Percentiles rank a stretch among this genome's conserved stretches.
These are phyloP conservation scores for Cytospora chrysosperma DNA, from an alignment of 2,329 filamentous ascomycete genomes.

Conservation along the genomic window DNA sequence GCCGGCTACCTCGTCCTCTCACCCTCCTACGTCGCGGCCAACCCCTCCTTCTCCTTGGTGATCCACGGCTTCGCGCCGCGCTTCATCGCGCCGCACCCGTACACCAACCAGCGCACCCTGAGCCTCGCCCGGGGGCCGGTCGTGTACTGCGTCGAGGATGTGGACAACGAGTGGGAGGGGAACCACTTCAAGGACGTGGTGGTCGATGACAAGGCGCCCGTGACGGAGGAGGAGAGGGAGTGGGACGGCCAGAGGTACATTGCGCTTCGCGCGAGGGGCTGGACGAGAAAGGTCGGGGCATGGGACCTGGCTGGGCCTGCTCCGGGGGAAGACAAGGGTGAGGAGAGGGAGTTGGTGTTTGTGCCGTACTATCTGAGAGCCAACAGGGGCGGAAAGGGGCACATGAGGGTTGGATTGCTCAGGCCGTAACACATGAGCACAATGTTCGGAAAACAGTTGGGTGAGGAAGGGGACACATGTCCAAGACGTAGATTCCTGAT, in stretches of 20 bases:
- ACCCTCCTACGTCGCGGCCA: slow-evolving; percentile 38
- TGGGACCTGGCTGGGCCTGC: background rate
- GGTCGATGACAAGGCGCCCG: slow-evolving; percentile 27
- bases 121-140: slow-evolving; percentile 56
- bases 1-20: slow-evolving; percentile 52
- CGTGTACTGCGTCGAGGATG: slow-evolving; percentile 60
- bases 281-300: slow-evolving; percentile 13
- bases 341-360: slow-evolving; percentile 42
- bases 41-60: slow-evolving; percentile 44
- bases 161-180: slow-evolving; percentile 54
- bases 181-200: slow-evolving; percentile 54
- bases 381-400: slow-evolving; percentile 53
- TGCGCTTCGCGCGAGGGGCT: slow-evolving; percentile 28
- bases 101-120: slow-evolving; percentile 54
- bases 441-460: background rate
- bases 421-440: slow-evolving; percentile 17
- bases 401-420: slow-evolving; percentile 49
- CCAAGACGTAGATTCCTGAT: background rate
- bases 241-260: slow-evolving; percentile 32
- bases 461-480: background rate
- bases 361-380: slow-evolving; percentile 56
- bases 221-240: slow-evolving; percentile 28
- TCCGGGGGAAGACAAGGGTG: background rate
- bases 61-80: slow-evolving; percentile 47
- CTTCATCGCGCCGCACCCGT: slow-evolving; percentile 53